Conservation (phyloP, 768 basidiomycete species). For the Boletus rufocinnamomeus region DNA sequence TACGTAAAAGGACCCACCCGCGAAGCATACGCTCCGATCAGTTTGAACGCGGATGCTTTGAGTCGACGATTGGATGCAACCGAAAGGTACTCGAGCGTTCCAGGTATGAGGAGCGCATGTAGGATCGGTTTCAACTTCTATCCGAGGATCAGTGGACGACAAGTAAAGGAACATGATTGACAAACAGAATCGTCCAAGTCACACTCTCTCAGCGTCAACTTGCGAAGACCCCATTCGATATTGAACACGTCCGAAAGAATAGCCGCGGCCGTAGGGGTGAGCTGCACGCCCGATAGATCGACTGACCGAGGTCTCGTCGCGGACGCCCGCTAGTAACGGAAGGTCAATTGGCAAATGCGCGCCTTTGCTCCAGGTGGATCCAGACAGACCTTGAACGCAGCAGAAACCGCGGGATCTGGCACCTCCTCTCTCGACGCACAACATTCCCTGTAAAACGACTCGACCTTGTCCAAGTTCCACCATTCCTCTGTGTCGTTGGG, state of each 20-base stretch:
- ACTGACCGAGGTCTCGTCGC: conserved; percentile 64
- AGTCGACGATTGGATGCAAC: conserved; percentile 85
- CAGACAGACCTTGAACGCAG: conserved; percentile 64
- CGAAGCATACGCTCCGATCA: conserved; percentile 77
- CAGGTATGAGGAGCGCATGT: conserved; percentile 85
- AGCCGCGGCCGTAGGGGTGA: conserved; percentile 68
- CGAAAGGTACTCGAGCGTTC: conserved; percentile 77
- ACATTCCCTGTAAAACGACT: conserved; percentile 85
- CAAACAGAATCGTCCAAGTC: conserved; percentile 79
- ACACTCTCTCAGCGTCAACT: conserved; percentile 83
- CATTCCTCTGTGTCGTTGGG: conserved; percentile 53
- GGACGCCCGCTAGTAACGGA: conserved; percentile 47
- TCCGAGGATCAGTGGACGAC: not conserved
- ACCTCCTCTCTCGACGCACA: conserved; percentile 75
- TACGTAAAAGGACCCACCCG: conserved; percentile 48
- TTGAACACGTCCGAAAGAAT: conserved; percentile 89
- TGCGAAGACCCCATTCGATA: conserved; percentile 91
- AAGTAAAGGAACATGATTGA: conserved; percentile 2
- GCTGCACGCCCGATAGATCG: conserved; percentile 77
- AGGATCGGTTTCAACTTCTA: conserved; percentile 87
- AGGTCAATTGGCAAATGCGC: not conserved
- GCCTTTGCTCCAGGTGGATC: not conserved
- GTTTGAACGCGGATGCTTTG: conserved; percentile 71
- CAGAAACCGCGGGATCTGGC: conserved; percentile 63
- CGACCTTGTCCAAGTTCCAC: conserved; percentile 87